Evolutionary conservation across 768 basidiomycete genomes (phyloP).

Genomic region (Hemileccinum rubropunctum): DNA sequence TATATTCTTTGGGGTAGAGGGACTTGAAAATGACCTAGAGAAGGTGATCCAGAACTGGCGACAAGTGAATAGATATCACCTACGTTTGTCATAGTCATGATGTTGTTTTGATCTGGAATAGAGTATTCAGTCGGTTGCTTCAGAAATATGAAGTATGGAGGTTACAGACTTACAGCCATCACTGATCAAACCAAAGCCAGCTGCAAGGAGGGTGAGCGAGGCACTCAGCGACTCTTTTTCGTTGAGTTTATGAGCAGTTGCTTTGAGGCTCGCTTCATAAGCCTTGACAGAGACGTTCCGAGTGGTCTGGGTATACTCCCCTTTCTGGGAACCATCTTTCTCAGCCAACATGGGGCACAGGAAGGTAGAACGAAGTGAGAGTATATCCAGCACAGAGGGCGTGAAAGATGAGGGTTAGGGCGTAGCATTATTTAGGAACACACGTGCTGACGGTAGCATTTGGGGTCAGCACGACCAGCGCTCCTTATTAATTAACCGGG

Average conservation of each 20-base stretch:
- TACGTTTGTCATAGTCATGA: slow-evolving; percentile 70
- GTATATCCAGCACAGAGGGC: too few species aligned
- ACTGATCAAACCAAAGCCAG: slow-evolving; percentile 63
- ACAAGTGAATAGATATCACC: slow-evolving; percentile 5
- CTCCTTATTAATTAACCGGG: too few species aligned
- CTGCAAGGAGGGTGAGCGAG: slow-evolving; percentile 60
- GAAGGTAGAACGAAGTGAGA: too few species aligned
- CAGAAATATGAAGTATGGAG: slow-evolving; percentile 6
- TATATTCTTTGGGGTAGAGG: slow-evolving; percentile 62
- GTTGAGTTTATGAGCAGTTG: slow-evolving; percentile 13
- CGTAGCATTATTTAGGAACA: too few species aligned
- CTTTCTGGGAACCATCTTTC: slow-evolving; percentile 12
- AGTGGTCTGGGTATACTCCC: background rate
- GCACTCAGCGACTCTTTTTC: slow-evolving; percentile 48
- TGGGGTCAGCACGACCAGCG: too few species aligned
- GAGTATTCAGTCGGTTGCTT: slow-evolving; percentile 2
- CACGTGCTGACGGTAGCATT: too few species aligned
- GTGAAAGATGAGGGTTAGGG: too few species aligned
- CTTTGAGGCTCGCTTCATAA: slow-evolving; percentile 18
- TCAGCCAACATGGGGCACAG: slow-evolving; percentile 17
- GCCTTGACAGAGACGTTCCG: slow-evolving; percentile 18
- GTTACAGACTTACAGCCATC: slow-evolving; percentile 63
- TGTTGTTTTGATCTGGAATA: slow-evolving; percentile 57
- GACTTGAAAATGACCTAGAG: slow-evolving; percentile 59
- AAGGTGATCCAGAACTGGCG: slow-evolving; percentile 6